Base-by-base conservation (phyloP, 768 basidiomycete genomes). In the Tylopilus felleus region DNA sequence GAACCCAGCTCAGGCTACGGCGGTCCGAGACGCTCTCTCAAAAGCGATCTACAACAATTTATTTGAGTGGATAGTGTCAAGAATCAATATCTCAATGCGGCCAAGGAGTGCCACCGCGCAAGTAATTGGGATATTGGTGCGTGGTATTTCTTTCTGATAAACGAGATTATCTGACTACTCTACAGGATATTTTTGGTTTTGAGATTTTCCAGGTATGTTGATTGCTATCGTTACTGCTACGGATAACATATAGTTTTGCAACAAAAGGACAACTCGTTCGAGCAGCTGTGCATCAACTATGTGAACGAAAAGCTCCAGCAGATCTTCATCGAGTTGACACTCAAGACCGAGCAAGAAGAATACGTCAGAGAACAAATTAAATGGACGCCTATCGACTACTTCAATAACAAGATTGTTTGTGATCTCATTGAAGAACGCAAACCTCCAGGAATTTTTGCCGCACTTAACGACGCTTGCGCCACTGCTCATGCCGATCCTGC, bases 251-350 rank as follows among this genome's bases (percentile, higher is more conserved):
- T 33, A 8, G 25, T 9, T 48, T 50, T 17, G 17, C 43, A 48
- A 62, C 88, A 28, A 21, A 61, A 94, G 88, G 90, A 94, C 70
- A 96, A 96, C 71, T 93, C 92, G 5, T 94, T 95, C 66, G 93
- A 95, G 68, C 94, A 99, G 72, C 84, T 99, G 19, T 99, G 97
- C 76, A 99, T 99, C 80, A 99, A 99, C 77, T 99, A 99, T 65
- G 97, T 98, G 75, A 99, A 99, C 79, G 97, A 99, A 74, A 99
- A 99, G 74, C 81, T 99, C 23, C 96, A 99, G 64, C 96, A 96
- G 68, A 99, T 98, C 65, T 99, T 99, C 75, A 99, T 99, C 65
- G 95, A 99, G 71, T 79, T 99, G 47, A 99, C 97, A 0, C 78
- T 99, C 67, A 99, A 99, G 78, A 94, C 96, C 17, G 97, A 99